Conservation (phyloP, 1,284 basidiomycete genomes). For the Papiliotrema terrestris region DNA sequence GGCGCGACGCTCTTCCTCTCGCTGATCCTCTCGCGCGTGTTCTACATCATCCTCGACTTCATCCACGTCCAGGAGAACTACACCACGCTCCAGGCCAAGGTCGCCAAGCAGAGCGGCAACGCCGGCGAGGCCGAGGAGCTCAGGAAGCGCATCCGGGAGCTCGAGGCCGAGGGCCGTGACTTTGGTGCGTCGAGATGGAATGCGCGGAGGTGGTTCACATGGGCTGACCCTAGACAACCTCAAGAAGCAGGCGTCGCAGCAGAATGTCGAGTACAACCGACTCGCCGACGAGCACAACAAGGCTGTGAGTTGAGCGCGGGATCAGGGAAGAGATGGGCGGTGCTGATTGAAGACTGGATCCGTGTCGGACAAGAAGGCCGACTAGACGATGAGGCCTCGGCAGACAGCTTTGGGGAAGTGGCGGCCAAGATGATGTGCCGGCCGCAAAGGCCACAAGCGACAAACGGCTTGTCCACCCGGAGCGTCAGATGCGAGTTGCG, state of each 20-base stretch:
- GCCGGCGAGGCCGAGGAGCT: slow-evolving; percentile 53
- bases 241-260: slow-evolving; percentile 75
- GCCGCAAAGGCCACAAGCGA: too few species aligned
- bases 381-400: slow-evolving; percentile 19
- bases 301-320: slow-evolving; percentile 40
- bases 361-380: slow-evolving; percentile 53
- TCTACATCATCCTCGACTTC: slow-evolving; percentile 86
- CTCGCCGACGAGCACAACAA: slow-evolving; percentile 73
- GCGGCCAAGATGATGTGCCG: too few species aligned
- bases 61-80: slow-evolving; percentile 86
- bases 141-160: slow-evolving; percentile 60
- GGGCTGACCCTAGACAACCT: slow-evolving; percentile 58
- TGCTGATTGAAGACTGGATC: slow-evolving; percentile 53
- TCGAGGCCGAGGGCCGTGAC: slow-evolving; percentile 67
- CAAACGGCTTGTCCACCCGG: too few species aligned
- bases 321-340: too few species aligned
- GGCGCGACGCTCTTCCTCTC: slow-evolving; percentile 92
- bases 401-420: too few species aligned
- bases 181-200: slow-evolving; percentile 57
- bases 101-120: slow-evolving; percentile 48
- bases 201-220: background rate
- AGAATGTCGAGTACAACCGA: slow-evolving; percentile 72
- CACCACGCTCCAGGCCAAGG: slow-evolving; percentile 70
- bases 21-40: slow-evolving; percentile 84
- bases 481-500: too few species aligned